Percentiles rank a stretch among this genome's conserved stretches.
Conservation (phyloP, 163 green algal genomes). For the Prototheca wickerhamii region DNA sequence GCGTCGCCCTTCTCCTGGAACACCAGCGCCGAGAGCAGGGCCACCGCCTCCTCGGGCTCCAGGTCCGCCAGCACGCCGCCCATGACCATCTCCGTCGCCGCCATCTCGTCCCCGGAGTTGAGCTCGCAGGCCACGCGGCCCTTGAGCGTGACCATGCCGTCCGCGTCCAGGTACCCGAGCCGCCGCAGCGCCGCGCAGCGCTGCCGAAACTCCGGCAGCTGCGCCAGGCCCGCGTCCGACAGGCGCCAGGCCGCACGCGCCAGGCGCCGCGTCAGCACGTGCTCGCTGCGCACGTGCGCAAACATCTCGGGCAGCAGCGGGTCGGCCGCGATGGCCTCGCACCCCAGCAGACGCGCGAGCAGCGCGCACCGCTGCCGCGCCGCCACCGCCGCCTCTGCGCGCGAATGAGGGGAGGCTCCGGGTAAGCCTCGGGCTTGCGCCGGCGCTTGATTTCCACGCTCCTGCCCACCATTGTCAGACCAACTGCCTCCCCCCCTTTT, state of each 20-base stretch:
- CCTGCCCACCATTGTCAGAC: too few species aligned
- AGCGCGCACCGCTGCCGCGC: slow-evolving; percentile 24
- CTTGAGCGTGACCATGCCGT: slow-evolving; percentile 30
- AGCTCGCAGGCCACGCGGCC: slow-evolving; percentile 32
- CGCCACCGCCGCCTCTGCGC: slow-evolving; percentile 22
- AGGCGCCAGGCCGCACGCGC: slow-evolving; percentile 52
- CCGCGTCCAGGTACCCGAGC: slow-evolving; percentile 67
- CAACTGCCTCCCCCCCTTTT: too few species aligned
- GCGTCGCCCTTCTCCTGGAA: slow-evolving; percentile 85
- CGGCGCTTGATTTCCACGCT: too few species aligned
- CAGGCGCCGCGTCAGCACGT: slow-evolving; percentile 38
- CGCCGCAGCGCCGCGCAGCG: slow-evolving; percentile 66
- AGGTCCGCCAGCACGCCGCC: slow-evolving; percentile 68
- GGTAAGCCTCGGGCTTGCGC: too few species aligned
- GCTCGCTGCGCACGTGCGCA: slow-evolving; percentile 45
- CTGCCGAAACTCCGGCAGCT: slow-evolving; percentile 89
- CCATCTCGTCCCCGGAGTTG: slow-evolving; percentile 71
- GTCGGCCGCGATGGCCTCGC: slow-evolving; percentile 36
- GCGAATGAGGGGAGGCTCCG: too few species aligned
- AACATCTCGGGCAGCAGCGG: slow-evolving; percentile 52
- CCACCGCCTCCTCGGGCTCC: slow-evolving; percentile 69
- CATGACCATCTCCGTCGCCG: slow-evolving; percentile 90
- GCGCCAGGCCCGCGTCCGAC: slow-evolving; percentile 64
- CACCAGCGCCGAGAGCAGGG: slow-evolving; percentile 82
- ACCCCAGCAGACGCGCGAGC: slow-evolving; percentile 20